Evolutionary conservation across 305 asterid genomes (phyloP).

Genomic region (Solanum aculeatissimum): DNA sequence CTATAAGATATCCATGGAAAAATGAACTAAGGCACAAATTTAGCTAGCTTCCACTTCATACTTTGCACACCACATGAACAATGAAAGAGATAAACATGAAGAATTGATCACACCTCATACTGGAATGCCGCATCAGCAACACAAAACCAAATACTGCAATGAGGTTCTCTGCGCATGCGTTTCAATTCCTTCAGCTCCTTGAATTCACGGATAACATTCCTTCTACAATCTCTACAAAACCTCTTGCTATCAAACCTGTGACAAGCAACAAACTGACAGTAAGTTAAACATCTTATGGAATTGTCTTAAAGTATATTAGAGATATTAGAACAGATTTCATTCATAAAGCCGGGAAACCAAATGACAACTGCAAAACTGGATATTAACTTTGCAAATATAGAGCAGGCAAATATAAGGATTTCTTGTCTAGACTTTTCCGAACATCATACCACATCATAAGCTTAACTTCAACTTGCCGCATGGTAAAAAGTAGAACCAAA

Average conservation of each 20-base stretch:
- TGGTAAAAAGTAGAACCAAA: background rate
- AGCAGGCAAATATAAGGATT: background rate
- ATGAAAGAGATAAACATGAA: background rate
- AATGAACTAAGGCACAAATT: background rate
- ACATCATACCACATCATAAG: background rate
- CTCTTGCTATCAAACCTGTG: slow-evolving; percentile 97
- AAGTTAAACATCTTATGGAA: background rate
- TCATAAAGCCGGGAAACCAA: background rate
- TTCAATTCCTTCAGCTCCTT: slow-evolving; percentile 95
- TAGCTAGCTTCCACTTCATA: background rate
- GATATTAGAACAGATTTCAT: background rate
- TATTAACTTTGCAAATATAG: background rate
- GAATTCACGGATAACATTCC: slow-evolving; percentile 96
- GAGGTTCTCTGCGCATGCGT: slow-evolving; percentile 77
- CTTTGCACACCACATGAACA: background rate
- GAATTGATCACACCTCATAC: slow-evolving; percentile 57
- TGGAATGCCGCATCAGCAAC: slow-evolving; percentile 91
- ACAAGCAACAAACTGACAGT: slow-evolving; percentile 1
- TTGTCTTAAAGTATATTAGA: background rate
- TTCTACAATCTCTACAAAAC: slow-evolving; percentile 98
- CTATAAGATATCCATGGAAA: background rate
- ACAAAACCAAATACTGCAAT: slow-evolving; percentile 94
- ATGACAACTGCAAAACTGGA: background rate
- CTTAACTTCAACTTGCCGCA: background rate
- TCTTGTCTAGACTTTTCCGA: background rate